Percentiles rank a stretch among this genome's conserved stretches.
These are phyloP conservation scores for Coemansia umbellata DNA, from an alignment of 192 early-diverging fungal genomes.

Conservation along the genomic window DNA sequence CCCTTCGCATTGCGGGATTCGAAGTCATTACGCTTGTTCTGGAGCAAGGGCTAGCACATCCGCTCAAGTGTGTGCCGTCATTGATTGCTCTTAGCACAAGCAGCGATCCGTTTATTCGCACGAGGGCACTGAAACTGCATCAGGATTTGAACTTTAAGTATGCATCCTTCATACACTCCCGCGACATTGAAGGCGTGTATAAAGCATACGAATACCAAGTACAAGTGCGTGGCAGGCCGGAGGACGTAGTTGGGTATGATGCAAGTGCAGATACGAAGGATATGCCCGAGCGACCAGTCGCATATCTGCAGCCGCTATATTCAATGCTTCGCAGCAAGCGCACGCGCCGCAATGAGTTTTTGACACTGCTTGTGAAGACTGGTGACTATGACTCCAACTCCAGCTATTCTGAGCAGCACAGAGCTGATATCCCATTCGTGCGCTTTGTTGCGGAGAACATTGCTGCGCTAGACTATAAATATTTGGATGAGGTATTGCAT, in stretches of 20 bases:
- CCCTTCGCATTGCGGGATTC: conserved; percentile 70
- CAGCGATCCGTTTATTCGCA: conserved; percentile 57
- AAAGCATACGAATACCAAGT: conserved; percentile 73
- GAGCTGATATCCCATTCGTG: conserved; percentile 56
- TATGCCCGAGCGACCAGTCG: conserved; percentile 38
- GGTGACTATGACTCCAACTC: conserved; percentile 59
- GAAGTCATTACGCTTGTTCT: conserved; percentile 78
- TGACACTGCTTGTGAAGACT: conserved; percentile 61
- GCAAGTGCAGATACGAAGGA: conserved; percentile 18
- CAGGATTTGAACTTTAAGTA: conserved; percentile 76
- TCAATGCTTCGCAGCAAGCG: conserved; percentile 61
- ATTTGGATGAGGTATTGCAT: conserved; percentile 74
- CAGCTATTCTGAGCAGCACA: background rate
- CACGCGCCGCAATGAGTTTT: conserved; percentile 67
- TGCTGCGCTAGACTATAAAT: conserved; percentile 73
- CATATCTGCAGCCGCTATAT: conserved; percentile 67
- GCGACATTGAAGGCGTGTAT: conserved; percentile 71
- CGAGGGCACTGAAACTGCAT: conserved; percentile 71
- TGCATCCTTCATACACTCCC: conserved; percentile 82
- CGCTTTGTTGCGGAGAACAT: conserved; percentile 84
- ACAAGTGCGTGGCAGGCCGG: conserved; percentile 24
- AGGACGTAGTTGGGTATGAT: conserved; percentile 47
- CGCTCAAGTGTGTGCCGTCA: conserved; percentile 85
- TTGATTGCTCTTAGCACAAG: conserved; percentile 82
- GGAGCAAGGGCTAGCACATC: conserved; percentile 90